A percentile compares a stretch with the other conserved stretches of the same genome.
phyloP scores from a whole-genome alignment of 2,329 filamentous ascomycete genomes.

The Teratosphaeria nubilosa region DNA sequence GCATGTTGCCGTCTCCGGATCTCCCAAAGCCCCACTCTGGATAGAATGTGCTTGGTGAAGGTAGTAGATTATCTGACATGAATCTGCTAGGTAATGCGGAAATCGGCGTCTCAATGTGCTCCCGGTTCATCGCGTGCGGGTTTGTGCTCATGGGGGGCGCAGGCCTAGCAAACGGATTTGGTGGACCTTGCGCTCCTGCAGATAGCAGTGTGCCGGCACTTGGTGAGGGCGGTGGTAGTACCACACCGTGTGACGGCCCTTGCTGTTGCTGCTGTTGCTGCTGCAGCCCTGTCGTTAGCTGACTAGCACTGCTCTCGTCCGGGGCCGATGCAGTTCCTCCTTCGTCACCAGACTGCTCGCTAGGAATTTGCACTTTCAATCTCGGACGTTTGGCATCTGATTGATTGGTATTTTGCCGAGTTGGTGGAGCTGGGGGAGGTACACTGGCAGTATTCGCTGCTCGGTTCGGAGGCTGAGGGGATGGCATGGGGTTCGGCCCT shows the following conservation, averaged over 20 bases:
- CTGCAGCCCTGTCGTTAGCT: conserved; percentile 33
- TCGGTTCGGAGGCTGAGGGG: conserved; percentile 35
- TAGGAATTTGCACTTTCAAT: conserved; percentile 89
- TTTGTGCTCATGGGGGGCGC: conserved; percentile 57
- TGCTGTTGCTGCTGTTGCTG: conserved; percentile 10
- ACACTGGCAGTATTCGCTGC: conserved; percentile 51
- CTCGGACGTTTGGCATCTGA: conserved; percentile 63
- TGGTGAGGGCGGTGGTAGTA: conserved; percentile 85
- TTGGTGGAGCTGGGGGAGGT: conserved; percentile 32
- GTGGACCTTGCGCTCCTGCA: conserved; percentile 82
- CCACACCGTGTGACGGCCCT: conserved; percentile 47
- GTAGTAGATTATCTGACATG: conserved; percentile 75
- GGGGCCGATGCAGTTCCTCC: conserved; percentile 57
- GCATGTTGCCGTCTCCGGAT: conserved; percentile 59
- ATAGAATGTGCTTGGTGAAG: conserved; percentile 87
- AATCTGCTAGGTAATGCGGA: conserved; percentile 88
- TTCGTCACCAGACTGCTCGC: conserved; percentile 66
- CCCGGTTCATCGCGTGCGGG: conserved; percentile 27
- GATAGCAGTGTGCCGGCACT: conserved; percentile 77
- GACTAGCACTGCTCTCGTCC: conserved; percentile 48
- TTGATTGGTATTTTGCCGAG: conserved; percentile 66
- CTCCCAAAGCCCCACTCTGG: conserved; percentile 74
- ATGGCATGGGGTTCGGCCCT: conserved; percentile 24
- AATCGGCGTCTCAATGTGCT: conserved; percentile 68
- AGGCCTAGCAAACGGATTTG: conserved; percentile 89